Percentiles rank a stretch among this genome's conserved stretches.
These are phyloP conservation scores for Pharnaceum exiguum DNA, from an alignment of 148 eudicot genomes.

Conservation along the genomic window DNA sequence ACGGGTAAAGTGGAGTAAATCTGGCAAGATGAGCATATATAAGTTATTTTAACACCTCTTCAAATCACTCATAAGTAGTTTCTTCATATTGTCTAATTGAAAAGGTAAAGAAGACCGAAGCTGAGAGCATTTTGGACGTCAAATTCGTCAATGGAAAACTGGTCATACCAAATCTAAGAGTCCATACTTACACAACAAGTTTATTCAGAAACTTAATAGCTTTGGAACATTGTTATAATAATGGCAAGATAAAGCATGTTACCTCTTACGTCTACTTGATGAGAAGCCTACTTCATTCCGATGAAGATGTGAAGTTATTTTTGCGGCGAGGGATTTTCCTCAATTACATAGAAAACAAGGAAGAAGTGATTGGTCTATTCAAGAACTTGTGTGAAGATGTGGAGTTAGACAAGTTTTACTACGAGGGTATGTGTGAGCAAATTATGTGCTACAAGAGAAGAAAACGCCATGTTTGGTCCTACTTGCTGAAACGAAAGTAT, in stretches of 20 bases:
- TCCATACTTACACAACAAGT: slow-evolving; percentile 35
- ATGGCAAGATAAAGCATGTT: slow-evolving; percentile 28
- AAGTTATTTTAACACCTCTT: too few species aligned
- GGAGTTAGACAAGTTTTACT: slow-evolving; percentile 37
- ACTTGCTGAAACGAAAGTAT: slow-evolving; percentile 9
- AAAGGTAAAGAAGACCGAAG: slow-evolving; percentile 16
- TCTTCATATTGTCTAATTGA: neutral
- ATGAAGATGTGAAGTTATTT: slow-evolving; percentile 31
- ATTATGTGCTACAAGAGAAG: slow-evolving; percentile 17
- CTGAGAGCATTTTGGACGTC: slow-evolving; percentile 30
- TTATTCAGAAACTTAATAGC: slow-evolving; percentile 48
- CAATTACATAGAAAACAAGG: slow-evolving; percentile 12
- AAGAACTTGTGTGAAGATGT: slow-evolving; percentile 27
- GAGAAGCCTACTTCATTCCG: slow-evolving; percentile 24
- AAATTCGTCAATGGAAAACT: slow-evolving; percentile 30
- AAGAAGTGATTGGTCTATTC: slow-evolving; percentile 30
- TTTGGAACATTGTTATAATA: slow-evolving; percentile 31
- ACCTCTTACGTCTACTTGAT: slow-evolving; percentile 42
- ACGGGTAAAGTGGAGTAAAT: too few species aligned
- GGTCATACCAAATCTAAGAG: slow-evolving; percentile 35
- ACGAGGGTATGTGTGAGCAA: slow-evolving; percentile 34
- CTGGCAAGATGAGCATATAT: too few species aligned
- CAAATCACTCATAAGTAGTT: too few species aligned
- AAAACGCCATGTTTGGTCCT: slow-evolving; percentile 17
- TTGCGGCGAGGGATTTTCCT: slow-evolving; percentile 19